Conservation (phyloP, 768 basidiomycete species). For the Coprinellus aureogranulatus region DNA sequence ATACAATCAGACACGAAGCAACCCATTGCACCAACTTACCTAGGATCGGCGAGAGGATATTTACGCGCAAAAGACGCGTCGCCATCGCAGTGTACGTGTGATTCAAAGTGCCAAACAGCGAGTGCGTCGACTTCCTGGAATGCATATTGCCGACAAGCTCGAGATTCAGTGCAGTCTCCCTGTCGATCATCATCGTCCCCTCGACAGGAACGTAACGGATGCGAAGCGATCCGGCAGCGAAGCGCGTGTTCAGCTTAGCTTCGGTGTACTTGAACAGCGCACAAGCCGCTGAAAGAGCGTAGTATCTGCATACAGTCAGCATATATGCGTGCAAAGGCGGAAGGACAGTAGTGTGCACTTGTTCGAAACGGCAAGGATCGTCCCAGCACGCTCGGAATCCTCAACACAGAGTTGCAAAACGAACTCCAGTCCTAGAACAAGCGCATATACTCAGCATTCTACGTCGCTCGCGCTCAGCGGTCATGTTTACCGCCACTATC, state of each 20-base stretch:
- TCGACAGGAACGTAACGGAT: slow-evolving; percentile 78
- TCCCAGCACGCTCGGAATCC: slow-evolving; percentile 78
- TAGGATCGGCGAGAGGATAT: slow-evolving; percentile 79
- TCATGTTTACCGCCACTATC: slow-evolving; percentile 59
- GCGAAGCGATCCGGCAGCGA: slow-evolving; percentile 64
- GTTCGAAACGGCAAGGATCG: slow-evolving; percentile 71
- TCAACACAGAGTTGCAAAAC: slow-evolving; percentile 75
- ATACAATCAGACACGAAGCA: too few species aligned
- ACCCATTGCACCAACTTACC: slow-evolving; percentile 37
- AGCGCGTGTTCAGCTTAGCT: slow-evolving; percentile 63
- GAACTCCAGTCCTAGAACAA: slow-evolving; percentile 73
- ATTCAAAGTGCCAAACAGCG: slow-evolving; percentile 76
- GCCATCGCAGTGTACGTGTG: slow-evolving; percentile 92
- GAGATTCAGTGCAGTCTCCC: slow-evolving; percentile 82
- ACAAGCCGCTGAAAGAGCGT: slow-evolving; percentile 79
- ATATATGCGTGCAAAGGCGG: slow-evolving; percentile 2
- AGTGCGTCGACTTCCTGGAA: slow-evolving; percentile 64
- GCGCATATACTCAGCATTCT: slow-evolving; percentile 4
- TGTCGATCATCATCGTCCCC: slow-evolving; percentile 94
- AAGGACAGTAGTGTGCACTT: slow-evolving; percentile 50
- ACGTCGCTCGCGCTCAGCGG: too few species aligned
- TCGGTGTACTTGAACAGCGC: slow-evolving; percentile 89
- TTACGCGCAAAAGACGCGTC: slow-evolving; percentile 73
- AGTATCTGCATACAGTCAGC: slow-evolving; percentile 55
- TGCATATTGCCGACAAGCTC: slow-evolving; percentile 82